Percentiles rank a stretch among this genome's conserved stretches.
Evolutionary conservation across 495 filamentous ascomycete genomes (phyloP).

Genomic region (Margaritispora aquatica): DNA sequence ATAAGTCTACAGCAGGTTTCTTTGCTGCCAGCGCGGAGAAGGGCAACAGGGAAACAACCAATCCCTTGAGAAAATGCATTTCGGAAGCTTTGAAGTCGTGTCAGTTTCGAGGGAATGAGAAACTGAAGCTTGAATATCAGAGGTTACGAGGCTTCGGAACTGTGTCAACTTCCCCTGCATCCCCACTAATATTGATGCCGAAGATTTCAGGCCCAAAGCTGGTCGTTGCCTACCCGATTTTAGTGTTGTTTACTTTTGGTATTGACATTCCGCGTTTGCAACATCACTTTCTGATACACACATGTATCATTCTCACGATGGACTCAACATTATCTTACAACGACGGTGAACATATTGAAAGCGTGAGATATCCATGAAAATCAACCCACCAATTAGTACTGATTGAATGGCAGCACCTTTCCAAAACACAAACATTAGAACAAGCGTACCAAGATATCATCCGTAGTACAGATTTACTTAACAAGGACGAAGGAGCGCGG

Average conservation of each 20-base stretch:
- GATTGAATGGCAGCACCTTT: constrained; percentile 10
- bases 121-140: background rate
- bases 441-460: constrained; percentile 56
- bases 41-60: constrained; percentile 43
- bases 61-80: constrained; percentile 53
- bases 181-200: background rate
- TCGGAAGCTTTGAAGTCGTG: constrained; percentile 17
- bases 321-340: constrained; percentile 20
- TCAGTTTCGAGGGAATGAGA: background rate
- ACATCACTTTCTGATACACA: background rate
- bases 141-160: background rate
- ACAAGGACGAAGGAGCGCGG: constrained; percentile 63
- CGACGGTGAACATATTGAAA: constrained; percentile 18
- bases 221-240: background rate
- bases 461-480: constrained; percentile 50
- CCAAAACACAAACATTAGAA: constrained; percentile 42
- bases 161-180: background rate
- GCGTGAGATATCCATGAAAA: constrained; percentile 3
- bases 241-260: background rate
- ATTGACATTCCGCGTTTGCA: background rate
- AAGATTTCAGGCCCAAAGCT: background rate
- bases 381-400: background rate
- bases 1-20: constrained; percentile 47
- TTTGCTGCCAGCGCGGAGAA: constrained; percentile 52
- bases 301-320: constrained; percentile 7